These are phyloP conservation scores for Mycocentrospora acerina DNA, from an alignment of 2,329 filamentous ascomycete genomes.

Conservation along the genomic window DNA sequence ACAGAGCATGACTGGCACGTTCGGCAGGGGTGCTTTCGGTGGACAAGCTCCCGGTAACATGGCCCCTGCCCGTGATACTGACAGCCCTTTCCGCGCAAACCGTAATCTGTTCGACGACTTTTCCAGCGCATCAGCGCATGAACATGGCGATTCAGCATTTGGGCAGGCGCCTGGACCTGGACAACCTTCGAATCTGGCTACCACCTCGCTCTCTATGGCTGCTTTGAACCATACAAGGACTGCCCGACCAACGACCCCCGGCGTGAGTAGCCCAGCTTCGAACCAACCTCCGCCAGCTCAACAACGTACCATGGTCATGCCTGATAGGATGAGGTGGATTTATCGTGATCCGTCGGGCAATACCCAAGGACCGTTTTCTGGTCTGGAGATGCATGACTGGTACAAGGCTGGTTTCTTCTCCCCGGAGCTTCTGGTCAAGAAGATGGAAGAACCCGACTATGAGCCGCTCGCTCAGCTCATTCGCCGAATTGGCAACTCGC, in stretches of 20 bases:
- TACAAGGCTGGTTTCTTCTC: constrained; percentile 99
- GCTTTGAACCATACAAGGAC: constrained; percentile 36
- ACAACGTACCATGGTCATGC: constrained; percentile 95
- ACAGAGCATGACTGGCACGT: constrained; percentile 61
- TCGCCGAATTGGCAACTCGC: constrained; percentile 91
- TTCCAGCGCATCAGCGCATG: constrained; percentile 30
- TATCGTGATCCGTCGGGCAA: constrained; percentile 93
- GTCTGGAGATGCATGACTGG: constrained; percentile 99
- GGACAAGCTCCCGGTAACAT: constrained; percentile 27
- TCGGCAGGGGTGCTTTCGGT: constrained; percentile 63
- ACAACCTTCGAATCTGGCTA: constrained; percentile 28
- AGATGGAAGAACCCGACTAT: constrained; percentile 89
- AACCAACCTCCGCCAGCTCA: constrained; percentile 69
- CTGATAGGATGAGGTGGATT: constrained; percentile 97
- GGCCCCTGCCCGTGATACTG: constrained; percentile 40
- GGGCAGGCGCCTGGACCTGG: constrained; percentile 21
- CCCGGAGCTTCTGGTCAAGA: constrained; percentile 90
- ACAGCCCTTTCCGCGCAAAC: constrained; percentile 43
- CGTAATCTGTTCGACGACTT: constrained; percentile 45
- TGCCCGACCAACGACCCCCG: constrained; percentile 36
- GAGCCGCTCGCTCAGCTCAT: constrained; percentile 95
- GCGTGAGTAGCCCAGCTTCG: constrained; percentile 55
- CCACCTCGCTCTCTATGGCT: constrained; percentile 36
- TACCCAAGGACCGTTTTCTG: constrained; percentile 91
- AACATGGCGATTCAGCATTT: constrained; percentile 27